phyloP scores from a whole-genome alignment of 306 rosid genomes.

The Medicago arabica region DNA sequence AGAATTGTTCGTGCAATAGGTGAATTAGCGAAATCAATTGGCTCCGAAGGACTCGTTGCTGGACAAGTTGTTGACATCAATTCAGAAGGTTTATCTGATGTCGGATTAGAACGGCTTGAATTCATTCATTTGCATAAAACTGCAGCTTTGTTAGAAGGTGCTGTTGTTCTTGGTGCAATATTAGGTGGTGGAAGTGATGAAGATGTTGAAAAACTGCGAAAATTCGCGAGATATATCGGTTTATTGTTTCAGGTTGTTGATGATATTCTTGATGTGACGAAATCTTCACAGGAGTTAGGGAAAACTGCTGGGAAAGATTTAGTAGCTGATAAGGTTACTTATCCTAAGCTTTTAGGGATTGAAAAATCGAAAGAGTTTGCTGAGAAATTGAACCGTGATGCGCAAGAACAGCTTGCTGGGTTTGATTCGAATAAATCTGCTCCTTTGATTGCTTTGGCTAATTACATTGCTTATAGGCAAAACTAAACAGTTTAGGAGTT shows the following conservation, averaged over 20 bases:
- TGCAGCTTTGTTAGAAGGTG: constrained; percentile 64
- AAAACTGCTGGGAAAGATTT: constrained; percentile 88
- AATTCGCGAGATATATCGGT: constrained; percentile 69
- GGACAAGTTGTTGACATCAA: constrained; percentile 76
- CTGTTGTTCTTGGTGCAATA: constrained; percentile 76
- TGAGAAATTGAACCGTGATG: constrained; percentile 67
- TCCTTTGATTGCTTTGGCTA: constrained; percentile 75
- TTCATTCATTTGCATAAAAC: constrained; percentile 81
- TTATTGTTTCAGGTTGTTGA: constrained; percentile 87
- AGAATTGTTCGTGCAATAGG: constrained; percentile 62
- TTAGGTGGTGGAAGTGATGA: constrained; percentile 75
- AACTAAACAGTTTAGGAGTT: constrained; percentile 44
- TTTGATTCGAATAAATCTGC: constrained; percentile 70
- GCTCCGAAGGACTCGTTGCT: constrained; percentile 75
- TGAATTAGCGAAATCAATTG: constrained; percentile 69
- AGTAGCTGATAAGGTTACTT: constrained; percentile 83
- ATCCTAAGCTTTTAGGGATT: constrained; percentile 79
- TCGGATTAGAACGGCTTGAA: constrained; percentile 65
- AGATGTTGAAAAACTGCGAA: constrained; percentile 66
- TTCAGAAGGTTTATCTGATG: constrained; percentile 66
- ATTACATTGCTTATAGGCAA: constrained; percentile 77
- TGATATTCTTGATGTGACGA: constrained; percentile 83
- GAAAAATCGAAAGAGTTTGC: constrained; percentile 79
- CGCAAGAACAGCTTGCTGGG: constrained; percentile 61
- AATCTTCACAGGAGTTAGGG: constrained; percentile 78